Base-by-base conservation (phyloP, 768 basidiomycete species). In the Daedalea quercina region DNA sequence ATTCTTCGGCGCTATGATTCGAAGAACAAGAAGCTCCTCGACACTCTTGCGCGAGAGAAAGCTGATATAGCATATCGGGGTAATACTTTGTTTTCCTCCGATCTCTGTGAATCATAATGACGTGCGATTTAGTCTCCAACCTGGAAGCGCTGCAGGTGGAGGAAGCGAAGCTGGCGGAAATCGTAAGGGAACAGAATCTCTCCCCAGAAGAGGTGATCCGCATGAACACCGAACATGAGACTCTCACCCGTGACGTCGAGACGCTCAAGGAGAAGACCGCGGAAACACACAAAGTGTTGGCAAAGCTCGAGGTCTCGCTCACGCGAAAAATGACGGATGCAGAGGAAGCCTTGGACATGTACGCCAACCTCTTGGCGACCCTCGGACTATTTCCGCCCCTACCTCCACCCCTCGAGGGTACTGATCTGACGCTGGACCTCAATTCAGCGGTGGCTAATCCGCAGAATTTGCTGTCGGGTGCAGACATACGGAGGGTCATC, bases 151-250 rank as follows among this genome's bases (percentile, higher is more conserved):
- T 90, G 31, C 79, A 79, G 56, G 66, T 68, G 24, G 89, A 94
- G 60, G 79, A 87, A 57, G 73, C 74, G 23, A 78, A 76, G 51
- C 74, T 94, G 23, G 70, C 73, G 9, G 75, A 77, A 0, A 77
- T 85, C 2, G 90, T 98, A 25, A 85, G 84, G 61, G 80, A 73
- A 28, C 96, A 99, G 67, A 94, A 96, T 63, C 77, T 99, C 42
- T 81, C 89, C 1, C 87, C 89, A 0, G 91, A 94, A 67, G 94
- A 99, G 68, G 92, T 96, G 40, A 70, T 80, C 50, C 84, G 84
- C 34, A 94, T 99, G 90, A 94, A 87, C 61, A 82, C 82, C 3
- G 94, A 97, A 58, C 87, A 92, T 53, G 90, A 94, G 60, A 81
- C 76, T 24, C 75, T 95, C 33, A 73, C 80, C 3, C 79, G 82